Percentiles rank a stretch among this genome's conserved stretches.
Evolutionary conservation across 768 basidiomycete genomes (phyloP).

Genomic region (Flagelloscypha sp.): DNA sequence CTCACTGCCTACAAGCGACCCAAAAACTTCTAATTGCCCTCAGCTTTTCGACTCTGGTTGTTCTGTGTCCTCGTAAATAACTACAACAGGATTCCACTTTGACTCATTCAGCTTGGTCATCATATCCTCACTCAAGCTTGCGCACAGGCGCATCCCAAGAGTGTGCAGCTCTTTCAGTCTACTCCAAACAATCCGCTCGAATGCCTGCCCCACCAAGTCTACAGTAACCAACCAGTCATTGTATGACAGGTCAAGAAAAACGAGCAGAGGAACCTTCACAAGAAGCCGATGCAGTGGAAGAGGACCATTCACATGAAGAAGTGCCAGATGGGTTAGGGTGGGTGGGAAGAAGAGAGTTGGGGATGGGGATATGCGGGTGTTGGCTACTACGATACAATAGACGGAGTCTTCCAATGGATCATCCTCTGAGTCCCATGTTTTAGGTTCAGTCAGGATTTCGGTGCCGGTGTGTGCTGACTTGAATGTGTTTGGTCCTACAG

Average conservation of each 20-base stretch:
- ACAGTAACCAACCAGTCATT: conserved; percentile 37
- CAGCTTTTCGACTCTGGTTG: too few species aligned
- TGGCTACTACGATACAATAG: conserved; percentile 43
- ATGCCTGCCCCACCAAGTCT: conserved; percentile 8
- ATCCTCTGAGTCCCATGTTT: conserved; percentile 42
- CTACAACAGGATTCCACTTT: conserved; percentile 56
- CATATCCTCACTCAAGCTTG: conserved; percentile 33
- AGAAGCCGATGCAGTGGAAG: conserved; percentile 52
- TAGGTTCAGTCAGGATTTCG: conserved; percentile 6
- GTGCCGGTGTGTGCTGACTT: conserved; percentile 10
- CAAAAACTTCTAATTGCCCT: too few species aligned
- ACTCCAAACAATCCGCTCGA: conserved; percentile 21
- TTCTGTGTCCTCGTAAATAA: too few species aligned
- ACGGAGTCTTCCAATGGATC: conserved; percentile 24
- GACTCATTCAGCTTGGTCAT: conserved; percentile 43
- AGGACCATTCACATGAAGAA: conserved; percentile 41
- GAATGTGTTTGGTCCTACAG: conserved; percentile 37
- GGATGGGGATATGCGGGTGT: conserved; percentile 34
- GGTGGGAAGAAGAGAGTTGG: conserved; percentile 48
- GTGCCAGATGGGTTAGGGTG: conserved; percentile 55
- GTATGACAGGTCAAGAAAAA: conserved; percentile 60
- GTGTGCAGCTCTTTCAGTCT: conserved; percentile 45
- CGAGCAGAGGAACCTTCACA: conserved; percentile 49
- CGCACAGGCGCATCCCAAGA: conserved; percentile 50
- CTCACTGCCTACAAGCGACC: too few species aligned